Conservation (phyloP, 805 yeast genomes). For the Myxozyma udenii region DNA sequence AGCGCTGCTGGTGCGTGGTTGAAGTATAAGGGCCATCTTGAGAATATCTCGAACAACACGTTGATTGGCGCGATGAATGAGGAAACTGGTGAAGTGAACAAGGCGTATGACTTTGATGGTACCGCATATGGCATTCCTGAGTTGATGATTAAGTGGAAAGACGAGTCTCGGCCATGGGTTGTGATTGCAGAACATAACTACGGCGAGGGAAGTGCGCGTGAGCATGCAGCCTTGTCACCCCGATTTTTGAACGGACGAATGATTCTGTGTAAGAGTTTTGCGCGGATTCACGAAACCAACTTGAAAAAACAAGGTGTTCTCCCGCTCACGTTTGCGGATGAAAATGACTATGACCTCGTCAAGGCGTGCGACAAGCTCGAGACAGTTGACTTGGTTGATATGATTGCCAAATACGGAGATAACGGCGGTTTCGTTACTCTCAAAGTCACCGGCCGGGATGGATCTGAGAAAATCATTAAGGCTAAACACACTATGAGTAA, state of each 20-base stretch:
- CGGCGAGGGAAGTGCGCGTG: conserved; percentile 99
- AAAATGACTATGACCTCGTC: conserved; percentile 90
- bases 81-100: conserved; percentile 93
- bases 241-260: conserved; percentile 98
- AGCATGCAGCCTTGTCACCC: conserved; percentile 99
- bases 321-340: conserved; percentile 90
- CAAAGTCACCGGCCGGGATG: conserved; percentile 68
- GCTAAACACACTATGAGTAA: conserved; percentile 95
- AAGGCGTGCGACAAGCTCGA: conserved; percentile 87
- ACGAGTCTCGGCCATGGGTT: conserved; percentile 89
- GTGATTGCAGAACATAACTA: conserved; percentile 98
- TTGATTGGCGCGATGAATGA: conserved; percentile 99
- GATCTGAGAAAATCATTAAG: conserved; percentile 63
- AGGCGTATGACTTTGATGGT: conserved; percentile 82
- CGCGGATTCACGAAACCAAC: conserved; percentile 99
- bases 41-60: conserved; percentile 97
- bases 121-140: conserved; percentile 94
- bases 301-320: conserved; percentile 98
- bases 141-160: conserved; percentile 92
- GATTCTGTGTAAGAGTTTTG: conserved; percentile 95
- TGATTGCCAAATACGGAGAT: conserved; percentile 71
- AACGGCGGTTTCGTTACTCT: conserved; percentile 59
- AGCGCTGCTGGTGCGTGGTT: conserved; percentile 99
- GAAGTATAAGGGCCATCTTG: conserved; percentile 99
- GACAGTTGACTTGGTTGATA: conserved; percentile 74